Evolutionary conservation across 805 yeast genomes (phyloP).

Genomic region (Candida coquimbonensis): DNA sequence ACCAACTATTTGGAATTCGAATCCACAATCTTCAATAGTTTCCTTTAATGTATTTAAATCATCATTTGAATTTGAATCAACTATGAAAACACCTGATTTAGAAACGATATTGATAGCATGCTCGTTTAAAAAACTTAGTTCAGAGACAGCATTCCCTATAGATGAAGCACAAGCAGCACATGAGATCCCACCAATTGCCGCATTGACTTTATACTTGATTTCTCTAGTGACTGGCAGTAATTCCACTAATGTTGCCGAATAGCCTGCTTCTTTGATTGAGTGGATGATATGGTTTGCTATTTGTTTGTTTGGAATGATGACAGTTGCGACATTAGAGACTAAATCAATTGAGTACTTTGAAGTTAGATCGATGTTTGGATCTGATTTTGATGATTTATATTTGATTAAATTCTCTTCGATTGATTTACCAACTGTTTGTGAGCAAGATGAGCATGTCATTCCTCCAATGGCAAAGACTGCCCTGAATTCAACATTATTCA

Average conservation of each 20-base stretch:
- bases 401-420: conserved; percentile 23
- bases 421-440: conserved; percentile 40
- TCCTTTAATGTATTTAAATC: conserved; percentile 37
- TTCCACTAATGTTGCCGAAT: conserved; percentile 47
- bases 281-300: conserved; percentile 42
- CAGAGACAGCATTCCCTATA: conserved; percentile 38
- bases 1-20: conserved; percentile 45
- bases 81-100: conserved; percentile 55
- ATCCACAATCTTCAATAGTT: conserved; percentile 60
- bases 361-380: conserved; percentile 6
- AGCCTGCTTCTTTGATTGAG: conserved; percentile 38
- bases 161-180: conserved; percentile 67
- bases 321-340: conserved; percentile 45
- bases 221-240: conserved; percentile 50
- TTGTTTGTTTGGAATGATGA: conserved; percentile 45
- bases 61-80: conserved; percentile 34
- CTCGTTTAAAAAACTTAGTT: conserved; percentile 45
- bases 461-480: conserved; percentile 56
- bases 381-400: conserved; percentile 2
- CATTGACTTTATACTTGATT: conserved; percentile 43
- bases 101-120: conserved; percentile 50
- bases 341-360: conserved; percentile 42
- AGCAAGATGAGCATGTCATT: conserved; percentile 65
- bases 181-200: conserved; percentile 66
- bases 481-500: conserved; percentile 26